Evolutionary conservation across 176 grass and related monocot genomes (phyloP).

Genomic region (Chloris gayana): DNA sequence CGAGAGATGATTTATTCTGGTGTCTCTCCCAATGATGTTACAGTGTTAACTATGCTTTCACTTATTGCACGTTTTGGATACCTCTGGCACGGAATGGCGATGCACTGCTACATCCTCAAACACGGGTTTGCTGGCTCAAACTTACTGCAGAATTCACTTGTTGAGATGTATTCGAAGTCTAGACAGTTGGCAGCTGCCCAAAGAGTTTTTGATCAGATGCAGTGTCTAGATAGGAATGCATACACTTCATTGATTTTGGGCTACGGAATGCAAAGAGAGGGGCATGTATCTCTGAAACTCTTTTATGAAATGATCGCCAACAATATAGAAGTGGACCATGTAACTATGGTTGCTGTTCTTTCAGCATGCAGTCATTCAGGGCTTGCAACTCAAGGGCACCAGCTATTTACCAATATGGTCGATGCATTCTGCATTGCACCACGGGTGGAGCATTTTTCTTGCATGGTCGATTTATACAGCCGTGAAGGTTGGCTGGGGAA

Average conservation of each 20-base stretch:
- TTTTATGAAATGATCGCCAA: conserved; percentile 59
- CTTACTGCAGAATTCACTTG: conserved; percentile 61
- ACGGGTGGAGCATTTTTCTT: conserved; percentile 67
- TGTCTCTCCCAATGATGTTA: conserved; percentile 60
- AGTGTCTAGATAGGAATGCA: conserved; percentile 43
- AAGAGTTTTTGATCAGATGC: conserved; percentile 56
- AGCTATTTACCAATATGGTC: conserved; percentile 57
- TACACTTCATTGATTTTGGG: conserved; percentile 70
- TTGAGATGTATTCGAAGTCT: conserved; percentile 67
- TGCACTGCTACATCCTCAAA: conserved; percentile 70
- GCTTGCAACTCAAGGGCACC: conserved; percentile 55
- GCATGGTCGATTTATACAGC: conserved; percentile 66
- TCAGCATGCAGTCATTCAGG: conserved; percentile 70
- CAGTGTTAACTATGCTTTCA: conserved; percentile 55
- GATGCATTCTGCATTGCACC: conserved; percentile 51
- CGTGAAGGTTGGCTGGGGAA: conserved; percentile 59
- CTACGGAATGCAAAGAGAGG: conserved; percentile 66
- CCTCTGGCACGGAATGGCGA: conserved; percentile 56
- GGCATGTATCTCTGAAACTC: conserved; percentile 48
- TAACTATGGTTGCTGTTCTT: conserved; percentile 69
- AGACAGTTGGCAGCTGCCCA: conserved; percentile 38
- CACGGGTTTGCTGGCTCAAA: conserved; percentile 35
- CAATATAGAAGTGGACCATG: conserved; percentile 56
- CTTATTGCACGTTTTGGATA: conserved; percentile 47
- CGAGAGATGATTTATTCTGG: conserved; percentile 45